These are phyloP conservation scores for Streptanthus diversifolius DNA, from an alignment of 345 rosid species.

Conservation along the genomic window DNA sequence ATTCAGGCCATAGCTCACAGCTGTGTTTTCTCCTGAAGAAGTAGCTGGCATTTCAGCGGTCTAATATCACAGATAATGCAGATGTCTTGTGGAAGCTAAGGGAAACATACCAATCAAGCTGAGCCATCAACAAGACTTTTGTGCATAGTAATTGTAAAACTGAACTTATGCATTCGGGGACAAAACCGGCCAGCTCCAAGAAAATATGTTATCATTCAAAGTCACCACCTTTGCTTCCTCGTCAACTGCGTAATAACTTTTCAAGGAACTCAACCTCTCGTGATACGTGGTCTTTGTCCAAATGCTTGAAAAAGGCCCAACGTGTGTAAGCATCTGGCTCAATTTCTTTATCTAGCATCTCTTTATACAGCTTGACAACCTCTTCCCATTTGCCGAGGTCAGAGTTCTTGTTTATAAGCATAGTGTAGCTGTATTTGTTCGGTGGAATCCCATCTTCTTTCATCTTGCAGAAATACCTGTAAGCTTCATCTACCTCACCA, in stretches of 20 bases:
- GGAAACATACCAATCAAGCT: constrained; percentile 30
- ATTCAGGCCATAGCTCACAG: constrained; percentile 24
- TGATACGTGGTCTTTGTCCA: constrained; percentile 44
- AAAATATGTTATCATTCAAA: constrained; percentile 2
- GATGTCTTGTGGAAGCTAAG: neutral
- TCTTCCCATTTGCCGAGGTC: constrained; percentile 52
- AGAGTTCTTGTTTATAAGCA: constrained; percentile 56
- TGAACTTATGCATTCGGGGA: constrained; percentile 18
- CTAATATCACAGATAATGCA: neutral
- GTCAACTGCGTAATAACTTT: constrained; percentile 38
- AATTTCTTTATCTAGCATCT: constrained; percentile 61
- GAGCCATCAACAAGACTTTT: constrained; percentile 20
- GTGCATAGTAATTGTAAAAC: constrained; percentile 22
- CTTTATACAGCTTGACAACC: constrained; percentile 58
- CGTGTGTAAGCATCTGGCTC: constrained; percentile 59
- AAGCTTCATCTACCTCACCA: constrained; percentile 48
- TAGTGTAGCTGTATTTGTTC: constrained; percentile 69
- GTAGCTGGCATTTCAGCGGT: constrained; percentile 11
- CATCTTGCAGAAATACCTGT: constrained; percentile 53
- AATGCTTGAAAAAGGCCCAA: constrained; percentile 53
- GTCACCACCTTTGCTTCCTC: constrained; percentile 16
- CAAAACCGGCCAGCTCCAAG: constrained; percentile 19
- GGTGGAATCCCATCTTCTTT: constrained; percentile 50
- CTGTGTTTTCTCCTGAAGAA: constrained; percentile 24
- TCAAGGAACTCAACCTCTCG: constrained; percentile 49